Base-by-base conservation (phyloP, 1,284 basidiomycete genomes). In the Rhodofomes roseus region DNA sequence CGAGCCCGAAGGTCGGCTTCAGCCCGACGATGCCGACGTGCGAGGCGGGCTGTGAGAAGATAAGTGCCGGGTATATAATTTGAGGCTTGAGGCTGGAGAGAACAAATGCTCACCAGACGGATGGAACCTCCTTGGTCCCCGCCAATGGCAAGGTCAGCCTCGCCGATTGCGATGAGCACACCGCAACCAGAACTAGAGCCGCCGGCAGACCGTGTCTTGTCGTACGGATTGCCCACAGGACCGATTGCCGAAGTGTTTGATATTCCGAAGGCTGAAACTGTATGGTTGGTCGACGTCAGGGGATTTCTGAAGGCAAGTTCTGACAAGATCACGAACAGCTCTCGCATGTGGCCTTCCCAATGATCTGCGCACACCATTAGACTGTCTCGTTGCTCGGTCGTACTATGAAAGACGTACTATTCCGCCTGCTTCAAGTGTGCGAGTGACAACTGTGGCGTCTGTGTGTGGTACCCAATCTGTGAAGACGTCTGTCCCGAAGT, bases 1-100 rank as follows among this genome's bases (percentile, higher is more conserved):
- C 77, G 4, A 82, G 73, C 1, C 81, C 80, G 48, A 76, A 78
- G 1, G 79, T 79, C 0, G 80, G 77, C 63, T 81, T 81, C 34
- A 82, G 63, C 0, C 81, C 81, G 16, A 81, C 79, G 25, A 81
- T 73, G 9, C 81, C 81, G 60, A 76, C 77, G 53, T 76, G 74
- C 2, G 74, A 68, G 0, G 77, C 74, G 5, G 81, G 80, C 73
- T 67, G 36, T 16, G 39, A 18, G 5, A 34, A n/a, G n/a, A n/a
- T n/a, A n/a, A 37, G 54, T 8, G 39, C n/a, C 8, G 41, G 31
- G n/a, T n/a, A n/a, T n/a, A 31, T 58, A 4, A 40, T 27, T 36
- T 39, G 20, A 55, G 22, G 46, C 29, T 2, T 16, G 40, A 12
- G 16, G 7, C 8, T 27, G 54, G 51, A 4, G 34, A 6, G 2